Conservation (phyloP, 345 rosid species). For the Lepidium sativum region DNA sequence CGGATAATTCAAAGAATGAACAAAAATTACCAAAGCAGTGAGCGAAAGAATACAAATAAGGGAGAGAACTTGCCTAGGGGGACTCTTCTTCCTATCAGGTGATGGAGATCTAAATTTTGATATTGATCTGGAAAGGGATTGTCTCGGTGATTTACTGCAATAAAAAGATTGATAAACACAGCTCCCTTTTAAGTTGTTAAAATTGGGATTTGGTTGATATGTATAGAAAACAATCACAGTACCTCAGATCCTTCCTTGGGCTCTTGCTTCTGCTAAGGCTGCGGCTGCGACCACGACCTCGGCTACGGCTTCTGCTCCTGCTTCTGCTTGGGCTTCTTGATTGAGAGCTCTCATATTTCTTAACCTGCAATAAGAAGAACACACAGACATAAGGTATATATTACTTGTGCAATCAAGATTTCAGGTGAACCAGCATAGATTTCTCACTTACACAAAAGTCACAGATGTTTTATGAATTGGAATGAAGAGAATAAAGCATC, state of each 20-base stretch:
- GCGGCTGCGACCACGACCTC: slow-evolving; percentile 34
- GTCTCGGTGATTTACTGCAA: slow-evolving; percentile 50
- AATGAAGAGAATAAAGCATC: not conserved
- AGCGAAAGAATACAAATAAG: not conserved
- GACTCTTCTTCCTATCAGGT: slow-evolving; percentile 38
- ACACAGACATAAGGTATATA: not conserved
- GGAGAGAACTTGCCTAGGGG: slow-evolving; percentile 36
- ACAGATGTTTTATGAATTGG: not conserved
- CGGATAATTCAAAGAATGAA: not conserved
- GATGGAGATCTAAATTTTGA: slow-evolving; percentile 73
- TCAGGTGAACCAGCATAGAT: not conserved
- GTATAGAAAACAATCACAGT: not conserved
- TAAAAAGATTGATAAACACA: slow-evolving; percentile 2
- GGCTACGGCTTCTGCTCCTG: slow-evolving; percentile 32
- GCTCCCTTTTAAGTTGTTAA: not conserved
- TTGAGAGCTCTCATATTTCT: slow-evolving; percentile 47
- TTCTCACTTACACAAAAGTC: not conserved
- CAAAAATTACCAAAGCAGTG: not conserved
- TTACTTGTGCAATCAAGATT: not conserved
- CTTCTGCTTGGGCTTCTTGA: slow-evolving; percentile 66
- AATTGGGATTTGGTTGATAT: not conserved
- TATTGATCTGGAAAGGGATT: slow-evolving; percentile 45
- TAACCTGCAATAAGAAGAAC: slow-evolving; percentile 43
- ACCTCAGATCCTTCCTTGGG: slow-evolving; percentile 52
- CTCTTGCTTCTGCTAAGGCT: slow-evolving; percentile 63